Percentiles rank a stretch among this genome's conserved stretches.
Conservation (phyloP, 2,329 filamentous ascomycete species). For the Fusarium nurragi region DNA sequence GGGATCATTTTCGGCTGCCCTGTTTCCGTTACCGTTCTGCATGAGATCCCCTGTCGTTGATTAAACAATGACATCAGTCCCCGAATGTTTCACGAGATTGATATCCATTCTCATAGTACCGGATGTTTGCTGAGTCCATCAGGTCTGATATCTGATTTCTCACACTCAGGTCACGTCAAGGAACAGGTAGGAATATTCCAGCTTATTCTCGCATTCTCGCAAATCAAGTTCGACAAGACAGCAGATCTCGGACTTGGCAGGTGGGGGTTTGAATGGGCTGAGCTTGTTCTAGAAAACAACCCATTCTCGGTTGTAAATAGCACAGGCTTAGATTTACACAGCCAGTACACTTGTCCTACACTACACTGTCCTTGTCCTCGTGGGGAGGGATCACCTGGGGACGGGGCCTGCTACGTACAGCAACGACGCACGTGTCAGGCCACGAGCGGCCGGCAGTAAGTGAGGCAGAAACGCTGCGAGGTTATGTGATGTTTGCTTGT, state of each 20-base stretch:
- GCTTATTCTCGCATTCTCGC: constrained; percentile 5
- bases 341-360: constrained; percentile 12
- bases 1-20: neutral
- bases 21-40: neutral
- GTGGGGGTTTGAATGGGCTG: constrained; percentile 15
- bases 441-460: constrained; percentile 38
- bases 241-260: constrained; percentile 9
- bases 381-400: constrained; percentile 19
- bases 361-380: constrained; percentile 7
- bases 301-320: constrained; percentile 10
- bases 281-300: constrained; percentile 16
- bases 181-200: constrained; percentile 18
- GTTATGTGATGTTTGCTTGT: constrained; percentile 4
- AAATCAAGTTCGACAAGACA: neutral
- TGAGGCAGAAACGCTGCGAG: constrained; percentile 13
- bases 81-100: constrained; percentile 7
- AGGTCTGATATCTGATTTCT: neutral
- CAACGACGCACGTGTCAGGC: constrained; percentile 49
- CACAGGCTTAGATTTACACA: constrained; percentile 21
- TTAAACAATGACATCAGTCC: constrained; percentile 30
- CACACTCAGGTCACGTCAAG: neutral
- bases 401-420: constrained; percentile 28
- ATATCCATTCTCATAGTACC: constrained; percentile 1
- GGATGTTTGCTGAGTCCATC: neutral
- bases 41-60: constrained; percentile 13